Evolutionary conservation across 352 stramenopile species (phyloP).

Genomic region (Phytophthora rubi): DNA sequence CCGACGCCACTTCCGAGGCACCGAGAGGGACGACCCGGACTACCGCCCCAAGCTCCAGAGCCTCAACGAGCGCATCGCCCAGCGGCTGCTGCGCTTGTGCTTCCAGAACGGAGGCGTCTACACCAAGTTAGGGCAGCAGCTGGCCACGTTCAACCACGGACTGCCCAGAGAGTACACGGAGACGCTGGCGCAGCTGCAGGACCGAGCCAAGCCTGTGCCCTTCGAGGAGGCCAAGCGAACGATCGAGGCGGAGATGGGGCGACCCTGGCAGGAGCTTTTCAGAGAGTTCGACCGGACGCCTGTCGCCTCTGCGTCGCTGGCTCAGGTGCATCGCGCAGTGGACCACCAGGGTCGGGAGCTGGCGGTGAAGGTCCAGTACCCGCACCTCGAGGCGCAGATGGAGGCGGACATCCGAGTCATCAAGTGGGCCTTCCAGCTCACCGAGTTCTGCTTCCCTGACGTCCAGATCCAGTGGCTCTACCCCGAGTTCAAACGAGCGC

Average conservation of each 20-base stretch:
- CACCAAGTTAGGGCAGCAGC: slow-evolving; percentile 98
- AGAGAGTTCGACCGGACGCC: slow-evolving; percentile 89
- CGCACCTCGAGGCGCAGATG: slow-evolving; percentile 84
- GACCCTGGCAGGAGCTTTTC: slow-evolving; percentile 89
- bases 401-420: slow-evolving; percentile 78
- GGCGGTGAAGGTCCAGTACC: slow-evolving; percentile 97
- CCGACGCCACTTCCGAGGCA: slow-evolving; percentile 52
- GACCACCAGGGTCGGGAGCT: slow-evolving; percentile 88
- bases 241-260: slow-evolving; percentile 69
- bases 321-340: slow-evolving; percentile 95
- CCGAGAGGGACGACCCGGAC: slow-evolving; percentile 45
- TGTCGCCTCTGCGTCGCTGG: slow-evolving; percentile 96
- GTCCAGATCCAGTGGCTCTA: slow-evolving; percentile 95
- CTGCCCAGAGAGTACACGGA: slow-evolving; percentile 95
- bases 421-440: slow-evolving; percentile 56
- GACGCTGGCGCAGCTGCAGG: slow-evolving; percentile 91
- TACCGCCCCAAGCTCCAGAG: slow-evolving; percentile 66
- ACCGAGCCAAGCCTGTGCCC: slow-evolving; percentile 85
- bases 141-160: slow-evolving; percentile 97
- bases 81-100: slow-evolving; percentile 91
- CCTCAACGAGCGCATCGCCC: slow-evolving; percentile 85
- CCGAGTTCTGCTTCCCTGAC: slow-evolving; percentile 89
- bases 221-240: slow-evolving; percentile 57
- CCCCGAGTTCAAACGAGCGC: slow-evolving; percentile 92
- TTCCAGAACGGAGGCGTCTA: slow-evolving; percentile 96